Conservation (phyloP, 2,329 filamentous ascomycete genomes). For the Colletotrichum theobromicola region DNA sequence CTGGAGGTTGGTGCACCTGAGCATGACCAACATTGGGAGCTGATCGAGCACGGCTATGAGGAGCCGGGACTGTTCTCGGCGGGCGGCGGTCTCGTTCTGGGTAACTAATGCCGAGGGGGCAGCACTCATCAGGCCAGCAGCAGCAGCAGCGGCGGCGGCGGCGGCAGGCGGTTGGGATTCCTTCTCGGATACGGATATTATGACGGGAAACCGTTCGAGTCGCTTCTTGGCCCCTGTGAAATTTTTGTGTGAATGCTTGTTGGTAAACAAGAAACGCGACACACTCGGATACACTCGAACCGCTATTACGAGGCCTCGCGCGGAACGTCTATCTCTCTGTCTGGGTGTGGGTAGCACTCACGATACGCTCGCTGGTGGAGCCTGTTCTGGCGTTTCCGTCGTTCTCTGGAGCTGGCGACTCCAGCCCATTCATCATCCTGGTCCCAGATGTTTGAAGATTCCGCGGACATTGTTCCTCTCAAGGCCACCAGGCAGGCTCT, state of each 20-base stretch:
- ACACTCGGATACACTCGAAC: too few relatives aligned
- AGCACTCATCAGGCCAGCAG: too few relatives aligned
- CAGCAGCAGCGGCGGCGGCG: too few relatives aligned
- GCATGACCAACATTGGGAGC: neutral
- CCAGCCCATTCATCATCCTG: conserved; percentile 30
- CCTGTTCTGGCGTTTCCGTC: conserved; percentile 31
- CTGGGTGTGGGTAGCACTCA: conserved; percentile 4
- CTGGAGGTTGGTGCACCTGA: neutral
- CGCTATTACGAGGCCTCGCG: neutral
- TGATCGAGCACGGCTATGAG: neutral
- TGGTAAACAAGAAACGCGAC: too few relatives aligned
- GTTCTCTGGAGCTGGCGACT: conserved; percentile 20
- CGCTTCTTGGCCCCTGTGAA: neutral
- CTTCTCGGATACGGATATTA: too few relatives aligned
- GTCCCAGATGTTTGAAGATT: neutral
- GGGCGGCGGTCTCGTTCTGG: too few relatives aligned
- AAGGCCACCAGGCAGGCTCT: too few relatives aligned
- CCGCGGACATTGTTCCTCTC: neutral
- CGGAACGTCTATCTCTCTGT: neutral
- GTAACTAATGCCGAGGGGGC: too few relatives aligned
- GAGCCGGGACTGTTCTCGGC: neutral
- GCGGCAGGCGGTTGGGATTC: too few relatives aligned
- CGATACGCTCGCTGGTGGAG: conserved; percentile 29
- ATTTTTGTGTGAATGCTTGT: neutral
- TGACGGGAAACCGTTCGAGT: too few relatives aligned